A percentile compares a stretch with the other conserved stretches of the same genome.
Evolutionary conservation across 2,329 filamentous ascomycete species (phyloP).

Genomic region (Botrytis medusae): DNA sequence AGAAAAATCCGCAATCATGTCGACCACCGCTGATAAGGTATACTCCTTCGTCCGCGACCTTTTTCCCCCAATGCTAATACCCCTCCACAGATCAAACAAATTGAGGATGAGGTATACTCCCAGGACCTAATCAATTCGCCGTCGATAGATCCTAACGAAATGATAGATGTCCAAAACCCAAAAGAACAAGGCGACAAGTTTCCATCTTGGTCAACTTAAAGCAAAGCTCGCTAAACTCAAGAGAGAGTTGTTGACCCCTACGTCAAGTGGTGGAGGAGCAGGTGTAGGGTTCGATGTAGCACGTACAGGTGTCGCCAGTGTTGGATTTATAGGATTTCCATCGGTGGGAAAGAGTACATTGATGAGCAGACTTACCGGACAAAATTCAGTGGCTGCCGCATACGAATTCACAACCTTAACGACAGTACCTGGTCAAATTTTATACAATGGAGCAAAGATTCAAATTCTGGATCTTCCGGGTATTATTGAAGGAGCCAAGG

Average conservation of each 20-base stretch:
- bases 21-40: conserved; percentile 97
- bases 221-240: conserved; percentile 98
- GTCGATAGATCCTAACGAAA: conserved; percentile 25
- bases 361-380: conserved; percentile 91
- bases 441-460: conserved; percentile 95
- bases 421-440: conserved; percentile 91
- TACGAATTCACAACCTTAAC: conserved; percentile 99
- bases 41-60: neutral
- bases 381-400: conserved; percentile 94
- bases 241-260: conserved; percentile 87
- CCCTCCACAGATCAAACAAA: conserved; percentile 78
- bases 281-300: conserved; percentile 95
- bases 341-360: conserved; percentile 98
- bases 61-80: conserved; percentile 28
- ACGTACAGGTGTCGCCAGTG: conserved; percentile 92
- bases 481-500: conserved; percentile 98
- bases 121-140: conserved; percentile 25
- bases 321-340: conserved; percentile 97
- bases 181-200: conserved; percentile 95
- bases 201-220: conserved; percentile 93
- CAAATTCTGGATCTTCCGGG: conserved; percentile 98
- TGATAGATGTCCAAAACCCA: conserved; percentile 88
- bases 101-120: conserved; percentile 81
- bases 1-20: conserved; percentile 59
- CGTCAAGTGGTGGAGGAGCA: conserved; percentile 78